Conservation (phyloP, 2,329 filamentous ascomycete genomes). For the Exophiala sp. region DNA sequence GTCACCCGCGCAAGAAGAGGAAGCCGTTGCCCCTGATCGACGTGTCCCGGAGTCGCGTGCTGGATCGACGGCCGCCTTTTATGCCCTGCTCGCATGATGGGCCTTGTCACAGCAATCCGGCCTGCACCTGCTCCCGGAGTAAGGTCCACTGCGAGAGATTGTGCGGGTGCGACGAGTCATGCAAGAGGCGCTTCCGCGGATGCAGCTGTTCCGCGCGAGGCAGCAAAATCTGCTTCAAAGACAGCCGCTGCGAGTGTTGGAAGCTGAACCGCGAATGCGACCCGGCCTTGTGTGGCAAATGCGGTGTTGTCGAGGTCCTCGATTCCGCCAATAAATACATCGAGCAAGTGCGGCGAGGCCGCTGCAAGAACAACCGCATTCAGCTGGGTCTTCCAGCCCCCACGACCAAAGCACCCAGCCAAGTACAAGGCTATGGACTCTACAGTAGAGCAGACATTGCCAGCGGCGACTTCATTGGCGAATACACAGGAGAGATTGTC, state of each 20-base stretch:
- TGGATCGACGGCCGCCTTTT: conserved; percentile 25
- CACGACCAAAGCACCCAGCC: conserved; percentile 63
- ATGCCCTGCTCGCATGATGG: conserved; percentile 29
- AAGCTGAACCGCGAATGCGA: conserved; percentile 74
- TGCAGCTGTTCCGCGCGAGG: conserved; percentile 25
- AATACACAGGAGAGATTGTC: conserved; percentile 75
- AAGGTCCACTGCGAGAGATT: conserved; percentile 29
- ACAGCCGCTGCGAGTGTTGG: conserved; percentile 58
- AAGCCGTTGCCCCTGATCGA: conserved; percentile 14
- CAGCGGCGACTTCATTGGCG: conserved; percentile 67
- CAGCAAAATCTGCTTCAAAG: conserved; percentile 26
- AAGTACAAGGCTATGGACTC: conserved; percentile 61
- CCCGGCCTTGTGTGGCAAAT: conserved; percentile 64
- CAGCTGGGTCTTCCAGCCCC: conserved; percentile 62
- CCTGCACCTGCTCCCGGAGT: conserved; percentile 25
- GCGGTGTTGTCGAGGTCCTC: conserved; percentile 62
- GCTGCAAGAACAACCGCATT: conserved; percentile 66
- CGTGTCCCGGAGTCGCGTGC: conserved; percentile 17
- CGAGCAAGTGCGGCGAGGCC: conserved; percentile 49
- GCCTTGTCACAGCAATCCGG: conserved; percentile 23
- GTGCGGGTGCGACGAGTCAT: conserved; percentile 26
- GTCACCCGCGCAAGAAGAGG: conserved; percentile 9
- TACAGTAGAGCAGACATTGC: conserved; percentile 64
- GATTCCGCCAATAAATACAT: conserved; percentile 62
- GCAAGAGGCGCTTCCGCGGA: conserved; percentile 28